Evolutionary conservation across 495 filamentous ascomycete genomes (phyloP).

Genomic region (Aspergillus kassunensis): DNA sequence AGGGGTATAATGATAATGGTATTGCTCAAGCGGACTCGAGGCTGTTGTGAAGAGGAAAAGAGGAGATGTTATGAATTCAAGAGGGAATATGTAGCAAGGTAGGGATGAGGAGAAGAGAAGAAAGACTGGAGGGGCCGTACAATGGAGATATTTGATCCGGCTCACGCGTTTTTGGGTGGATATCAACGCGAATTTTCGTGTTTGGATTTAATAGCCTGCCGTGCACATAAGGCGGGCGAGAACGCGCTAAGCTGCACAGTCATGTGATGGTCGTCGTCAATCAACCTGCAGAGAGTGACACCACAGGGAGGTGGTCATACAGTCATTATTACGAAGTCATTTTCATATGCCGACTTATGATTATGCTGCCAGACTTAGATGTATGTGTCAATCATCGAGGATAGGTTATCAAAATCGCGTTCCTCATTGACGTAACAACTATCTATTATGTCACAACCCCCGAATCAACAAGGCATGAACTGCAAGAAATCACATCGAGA

Average conservation of each 20-base stretch:
- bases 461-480: constrained; percentile 6
- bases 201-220: constrained; percentile 32
- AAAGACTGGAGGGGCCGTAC: constrained; percentile 35
- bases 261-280: background rate
- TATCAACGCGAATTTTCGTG: constrained; percentile 40
- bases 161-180: constrained; percentile 35
- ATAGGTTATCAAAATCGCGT: too few relatives aligned
- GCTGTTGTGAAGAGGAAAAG: constrained; percentile 13
- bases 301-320: too few relatives aligned
- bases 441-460: background rate
- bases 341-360: too few relatives aligned
- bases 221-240: constrained; percentile 1
- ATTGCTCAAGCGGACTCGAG: constrained; percentile 11
- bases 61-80: constrained; percentile 4
- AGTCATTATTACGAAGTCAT: too few relatives aligned
- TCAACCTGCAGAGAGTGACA: too few relatives aligned
- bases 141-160: constrained; percentile 35
- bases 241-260: constrained; percentile 5
- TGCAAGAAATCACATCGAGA: constrained; percentile 6
- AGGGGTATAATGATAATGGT: constrained; percentile 12
- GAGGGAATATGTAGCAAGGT: constrained; percentile 17
- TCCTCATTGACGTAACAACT: background rate
- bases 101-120: constrained; percentile 22
- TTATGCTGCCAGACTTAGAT: too few relatives aligned
- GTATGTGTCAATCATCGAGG: too few relatives aligned